phyloP scores from a whole-genome alignment of 225 moss, liverwort and hornwort genomes.

The Pseudoscleropodium purum region DNA sequence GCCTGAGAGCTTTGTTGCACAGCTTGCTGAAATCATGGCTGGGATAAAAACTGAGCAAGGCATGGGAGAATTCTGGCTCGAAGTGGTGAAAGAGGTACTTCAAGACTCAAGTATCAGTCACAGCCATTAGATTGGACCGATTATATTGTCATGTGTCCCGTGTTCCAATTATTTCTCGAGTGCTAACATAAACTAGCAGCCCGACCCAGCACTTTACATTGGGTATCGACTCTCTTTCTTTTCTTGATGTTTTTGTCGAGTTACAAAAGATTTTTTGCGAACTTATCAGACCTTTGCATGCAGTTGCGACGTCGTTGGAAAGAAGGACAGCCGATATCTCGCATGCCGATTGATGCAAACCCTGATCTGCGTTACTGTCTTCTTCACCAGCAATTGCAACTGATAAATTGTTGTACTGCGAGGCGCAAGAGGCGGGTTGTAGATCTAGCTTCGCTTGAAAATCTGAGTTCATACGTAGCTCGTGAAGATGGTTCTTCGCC shows the following conservation, averaged over 20 bases:
- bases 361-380: conserved; percentile 90
- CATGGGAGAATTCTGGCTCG: conserved; percentile 92
- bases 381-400: conserved; percentile 84
- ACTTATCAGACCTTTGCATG: neutral
- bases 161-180: neutral
- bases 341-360: conserved; percentile 70
- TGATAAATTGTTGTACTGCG: conserved; percentile 90
- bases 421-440: conserved; percentile 78
- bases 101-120: neutral
- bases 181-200: neutral
- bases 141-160: neutral
- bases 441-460: conserved; percentile 61
- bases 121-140: neutral
- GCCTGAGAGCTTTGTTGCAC: conserved; percentile 85
- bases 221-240: neutral
- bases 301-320: conserved; percentile 86
- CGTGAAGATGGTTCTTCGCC: conserved; percentile 4
- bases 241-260: neutral
- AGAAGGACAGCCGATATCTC: conserved; percentile 76
- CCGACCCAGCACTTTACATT: neutral
- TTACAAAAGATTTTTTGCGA: neutral
- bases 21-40: conserved; percentile 90
- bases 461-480: conserved; percentile 25
- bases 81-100: conserved; percentile 75
- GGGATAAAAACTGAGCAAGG: conserved; percentile 77